Conservation (phyloP, 1,139 yeast species). For the Geotrichum fermentans region DNA sequence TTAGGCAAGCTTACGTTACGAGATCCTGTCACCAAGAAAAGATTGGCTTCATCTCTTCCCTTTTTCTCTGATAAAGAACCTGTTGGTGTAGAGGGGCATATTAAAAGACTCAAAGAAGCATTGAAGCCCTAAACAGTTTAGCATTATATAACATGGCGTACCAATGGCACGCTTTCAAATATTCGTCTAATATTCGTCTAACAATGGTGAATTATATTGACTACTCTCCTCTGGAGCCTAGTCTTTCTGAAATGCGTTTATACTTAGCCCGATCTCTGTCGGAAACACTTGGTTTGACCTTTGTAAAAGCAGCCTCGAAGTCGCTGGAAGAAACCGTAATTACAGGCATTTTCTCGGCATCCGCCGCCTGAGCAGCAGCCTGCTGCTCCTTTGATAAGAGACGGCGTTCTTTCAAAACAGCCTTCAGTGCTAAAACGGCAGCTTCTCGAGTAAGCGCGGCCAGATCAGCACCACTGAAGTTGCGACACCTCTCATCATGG, state of each 20-base stretch:
- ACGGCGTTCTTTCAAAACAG: constrained; percentile 30
- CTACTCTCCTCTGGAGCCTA: constrained; percentile 28
- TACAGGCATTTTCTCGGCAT: constrained; percentile 31
- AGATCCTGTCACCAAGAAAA: constrained; percentile 2
- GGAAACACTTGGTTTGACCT: constrained; percentile 85
- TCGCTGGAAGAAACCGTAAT: constrained; percentile 59
- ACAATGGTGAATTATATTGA: too few relatives aligned
- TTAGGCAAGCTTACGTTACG: neutral
- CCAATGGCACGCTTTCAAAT: too few relatives aligned
- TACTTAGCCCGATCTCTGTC: constrained; percentile 79
- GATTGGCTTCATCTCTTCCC: neutral
- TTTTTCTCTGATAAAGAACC: constrained; percentile 5
- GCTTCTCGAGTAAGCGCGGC: constrained; percentile 91
- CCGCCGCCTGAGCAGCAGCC: constrained; percentile 28
- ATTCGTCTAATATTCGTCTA: too few relatives aligned
- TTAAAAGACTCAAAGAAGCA: neutral
- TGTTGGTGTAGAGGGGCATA: constrained; percentile 11
- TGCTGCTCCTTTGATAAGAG: constrained; percentile 28
- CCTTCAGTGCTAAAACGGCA: constrained; percentile 78
- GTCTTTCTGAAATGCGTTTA: constrained; percentile 39
- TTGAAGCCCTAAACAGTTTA: neutral
- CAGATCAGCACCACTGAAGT: constrained; percentile 93
- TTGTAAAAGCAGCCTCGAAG: constrained; percentile 63
- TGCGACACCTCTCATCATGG: constrained; percentile 71
- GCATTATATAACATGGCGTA: too few relatives aligned